Conservation (phyloP, 768 basidiomycete species). For the Tylopilus subfusipes region DNA sequence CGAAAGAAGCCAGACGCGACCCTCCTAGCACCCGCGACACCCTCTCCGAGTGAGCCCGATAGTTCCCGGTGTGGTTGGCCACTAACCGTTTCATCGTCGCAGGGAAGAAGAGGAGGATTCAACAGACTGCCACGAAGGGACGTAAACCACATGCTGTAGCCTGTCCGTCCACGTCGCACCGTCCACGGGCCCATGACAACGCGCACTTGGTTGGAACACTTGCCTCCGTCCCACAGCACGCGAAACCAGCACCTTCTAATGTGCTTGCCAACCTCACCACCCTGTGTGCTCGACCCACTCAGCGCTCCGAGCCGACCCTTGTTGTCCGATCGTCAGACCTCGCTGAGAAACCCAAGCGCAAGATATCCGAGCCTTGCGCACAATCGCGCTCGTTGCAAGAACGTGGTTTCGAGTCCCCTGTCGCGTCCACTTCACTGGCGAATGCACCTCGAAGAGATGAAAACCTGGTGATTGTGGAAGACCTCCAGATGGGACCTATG, state of each 20-base stretch:
- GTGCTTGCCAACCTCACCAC: constrained; percentile 50
- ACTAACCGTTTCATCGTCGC: constrained; percentile 1
- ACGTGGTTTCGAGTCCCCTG: constrained; percentile 2
- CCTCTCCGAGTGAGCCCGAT: constrained; percentile 62
- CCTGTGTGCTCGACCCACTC: constrained; percentile 26
- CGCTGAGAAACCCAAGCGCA: constrained; percentile 17
- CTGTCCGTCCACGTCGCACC: constrained; percentile 7
- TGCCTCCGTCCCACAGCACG: constrained; percentile 8
- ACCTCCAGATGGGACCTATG: constrained; percentile 71
- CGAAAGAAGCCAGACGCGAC: constrained; percentile 41
- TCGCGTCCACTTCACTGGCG: constrained; percentile 2
- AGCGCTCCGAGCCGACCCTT: constrained; percentile 10
- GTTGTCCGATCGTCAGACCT: constrained; percentile 33
- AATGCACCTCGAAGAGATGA: constrained; percentile 47
- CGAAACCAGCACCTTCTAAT: constrained; percentile 47
- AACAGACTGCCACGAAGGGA: constrained; percentile 24
- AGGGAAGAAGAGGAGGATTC: constrained; percentile 46
- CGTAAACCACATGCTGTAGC: constrained; percentile 16
- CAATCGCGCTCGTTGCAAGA: constrained; percentile 2
- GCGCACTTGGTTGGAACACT: constrained; percentile 6
- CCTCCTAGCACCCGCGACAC: constrained; percentile 47
- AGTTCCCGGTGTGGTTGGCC: not conserved
- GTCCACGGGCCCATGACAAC: constrained; percentile 14
- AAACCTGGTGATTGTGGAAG: constrained; percentile 66
- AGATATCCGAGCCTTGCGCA: constrained; percentile 4